These are phyloP conservation scores for Astragalus membranaceus DNA, from an alignment of 306 rosid species.

Conservation along the genomic window DNA sequence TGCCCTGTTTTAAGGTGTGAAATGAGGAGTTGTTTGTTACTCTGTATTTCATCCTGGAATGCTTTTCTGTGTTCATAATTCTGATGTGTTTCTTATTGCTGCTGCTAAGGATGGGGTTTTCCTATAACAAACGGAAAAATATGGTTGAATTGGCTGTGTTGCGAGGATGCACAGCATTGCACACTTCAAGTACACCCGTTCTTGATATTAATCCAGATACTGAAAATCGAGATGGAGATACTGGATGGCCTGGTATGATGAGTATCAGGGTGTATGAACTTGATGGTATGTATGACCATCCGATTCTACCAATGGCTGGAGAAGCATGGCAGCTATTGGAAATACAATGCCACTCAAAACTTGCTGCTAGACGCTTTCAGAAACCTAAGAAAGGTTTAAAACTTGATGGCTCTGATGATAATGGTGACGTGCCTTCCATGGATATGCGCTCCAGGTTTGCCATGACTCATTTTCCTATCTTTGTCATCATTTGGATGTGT, in stretches of 20 bases:
- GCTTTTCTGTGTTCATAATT: constrained; percentile 17
- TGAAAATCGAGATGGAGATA: constrained; percentile 72
- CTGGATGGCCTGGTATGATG: constrained; percentile 99
- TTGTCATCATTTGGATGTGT: background rate
- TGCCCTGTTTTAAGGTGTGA: constrained; percentile 82
- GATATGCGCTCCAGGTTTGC: constrained; percentile 77
- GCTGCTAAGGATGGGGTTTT: constrained; percentile 76
- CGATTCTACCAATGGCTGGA: constrained; percentile 92
- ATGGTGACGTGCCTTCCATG: constrained; percentile 67
- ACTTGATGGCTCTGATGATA: constrained; percentile 91
- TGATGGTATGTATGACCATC: constrained; percentile 98
- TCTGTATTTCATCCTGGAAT: constrained; percentile 5
- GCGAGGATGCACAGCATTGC: constrained; percentile 73
- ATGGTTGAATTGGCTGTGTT: constrained; percentile 93
- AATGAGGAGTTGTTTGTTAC: constrained; percentile 8
- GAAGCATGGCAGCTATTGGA: constrained; percentile 88
- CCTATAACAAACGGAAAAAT: constrained; percentile 89
- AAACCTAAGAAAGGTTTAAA: constrained; percentile 81
- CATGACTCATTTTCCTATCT: background rate
- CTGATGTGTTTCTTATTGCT: constrained; percentile 27
- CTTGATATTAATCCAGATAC: constrained; percentile 51
- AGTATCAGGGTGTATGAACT: constrained; percentile 92
- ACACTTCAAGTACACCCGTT: constrained; percentile 47
- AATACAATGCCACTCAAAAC: constrained; percentile 89
- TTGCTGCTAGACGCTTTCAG: constrained; percentile 88